Percentiles rank a stretch among this genome's conserved stretches.
Evolutionary conservation across 1,139 yeast genomes (phyloP).

Genomic region (Kodamaea alishanica): DNA sequence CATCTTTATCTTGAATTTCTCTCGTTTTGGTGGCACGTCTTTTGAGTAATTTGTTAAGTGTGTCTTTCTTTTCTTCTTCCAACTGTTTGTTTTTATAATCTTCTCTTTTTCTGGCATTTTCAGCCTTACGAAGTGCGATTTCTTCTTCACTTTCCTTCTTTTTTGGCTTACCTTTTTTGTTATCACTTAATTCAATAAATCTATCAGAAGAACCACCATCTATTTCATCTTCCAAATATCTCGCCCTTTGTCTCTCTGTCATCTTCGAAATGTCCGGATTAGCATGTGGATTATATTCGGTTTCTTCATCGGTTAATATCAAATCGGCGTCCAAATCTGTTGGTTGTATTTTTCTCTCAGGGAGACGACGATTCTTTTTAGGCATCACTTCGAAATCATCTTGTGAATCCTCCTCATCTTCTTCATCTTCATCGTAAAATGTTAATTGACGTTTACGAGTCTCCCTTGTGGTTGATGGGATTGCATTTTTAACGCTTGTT

Average conservation of each 20-base stretch:
- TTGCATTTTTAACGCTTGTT: slow-evolving; percentile 6
- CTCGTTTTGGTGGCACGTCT: slow-evolving; percentile 74
- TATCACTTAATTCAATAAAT: slow-evolving; percentile 26
- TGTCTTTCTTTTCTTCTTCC: slow-evolving; percentile 91
- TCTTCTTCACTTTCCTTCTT: slow-evolving; percentile 79
- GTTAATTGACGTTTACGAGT: slow-evolving; percentile 31
- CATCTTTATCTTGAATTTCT: slow-evolving; percentile 34
- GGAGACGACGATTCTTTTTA: slow-evolving; percentile 12
- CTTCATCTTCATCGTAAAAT: slow-evolving; percentile 34
- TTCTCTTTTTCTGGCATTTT: slow-evolving; percentile 82
- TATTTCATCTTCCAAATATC: slow-evolving; percentile 33
- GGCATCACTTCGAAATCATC: slow-evolving; percentile 14
- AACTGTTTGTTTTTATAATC: slow-evolving; percentile 77
- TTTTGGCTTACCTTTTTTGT: slow-evolving; percentile 24
- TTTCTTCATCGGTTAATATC: slow-evolving; percentile 42
- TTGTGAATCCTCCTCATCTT: slow-evolving; percentile 25
- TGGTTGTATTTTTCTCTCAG: slow-evolving; percentile 10
- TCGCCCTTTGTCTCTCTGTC: slow-evolving; percentile 62
- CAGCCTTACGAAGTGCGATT: slow-evolving; percentile 75
- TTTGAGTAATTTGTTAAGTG: slow-evolving; percentile 78
- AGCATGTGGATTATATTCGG: slow-evolving; percentile 39
- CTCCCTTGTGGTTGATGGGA: slow-evolving; percentile 17
- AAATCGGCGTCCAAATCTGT: slow-evolving; percentile 36
- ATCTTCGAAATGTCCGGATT: slow-evolving; percentile 50
- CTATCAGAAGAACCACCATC: slow-evolving; percentile 14